Evolutionary conservation across 768 basidiomycete species (phyloP), one percentile per base, ranked within the genome.

Genomic region (Amanita phalloides): DNA sequence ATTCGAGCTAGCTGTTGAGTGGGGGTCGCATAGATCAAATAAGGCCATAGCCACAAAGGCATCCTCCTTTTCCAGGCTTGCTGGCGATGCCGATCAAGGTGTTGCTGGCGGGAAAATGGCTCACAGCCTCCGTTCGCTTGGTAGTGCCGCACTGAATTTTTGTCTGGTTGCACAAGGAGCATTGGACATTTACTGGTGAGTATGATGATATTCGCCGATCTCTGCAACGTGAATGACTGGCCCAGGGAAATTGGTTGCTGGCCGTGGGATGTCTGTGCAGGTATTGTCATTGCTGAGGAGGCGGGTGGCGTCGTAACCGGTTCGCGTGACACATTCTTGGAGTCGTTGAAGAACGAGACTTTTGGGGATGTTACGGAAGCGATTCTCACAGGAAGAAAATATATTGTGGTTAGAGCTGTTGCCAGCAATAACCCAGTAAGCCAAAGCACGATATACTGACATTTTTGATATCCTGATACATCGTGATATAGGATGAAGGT

Each of bases 261-360:
- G 73, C 80, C 86, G 11, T 94, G 90, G 92, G 89, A 94, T 65
- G 86, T 94, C 39, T 90, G 84, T 58, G 92, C 95, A 2, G 95
- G 93, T 0, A 82, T 89, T 10, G 83, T 95, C 58, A 94, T 98
- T 54, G 86, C 89, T 0, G 78, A 89, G 55, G 95, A 95, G 64
- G 88, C 94, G 0, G 95, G 95, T 4, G 79, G 85, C 11, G 68
- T 84, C 9, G 81, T 89, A 28, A 84, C 86, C 14, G 91, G 90
- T 32, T 82, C 82, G 45, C 74, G 84, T 47, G 67, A 64, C 20
- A 65, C 66, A 7, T 71, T 81, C 55, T 63, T 68, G 2, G 56
- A 67, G 9, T 68, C 75, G 0, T 64, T 57, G 1, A 57, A 66
- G 32, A 58, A 65, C 6, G 58, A 58, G n/a, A 57, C 63, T 17